Base-by-base conservation (phyloP, 768 basidiomycete genomes). In the Suillus plorans region DNA sequence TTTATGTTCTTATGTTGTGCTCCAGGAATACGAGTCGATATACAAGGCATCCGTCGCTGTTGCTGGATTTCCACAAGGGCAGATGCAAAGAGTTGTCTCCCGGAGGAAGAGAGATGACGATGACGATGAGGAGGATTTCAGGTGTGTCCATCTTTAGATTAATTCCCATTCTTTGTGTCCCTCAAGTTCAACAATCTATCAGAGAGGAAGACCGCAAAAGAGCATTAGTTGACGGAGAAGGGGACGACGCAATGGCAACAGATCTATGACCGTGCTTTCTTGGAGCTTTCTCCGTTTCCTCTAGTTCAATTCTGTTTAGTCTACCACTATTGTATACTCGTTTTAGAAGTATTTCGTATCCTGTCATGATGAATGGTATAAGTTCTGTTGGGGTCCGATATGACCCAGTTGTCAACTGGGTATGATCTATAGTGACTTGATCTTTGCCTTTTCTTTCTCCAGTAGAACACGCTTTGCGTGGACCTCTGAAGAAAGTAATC, bases 11-110 rank as follows among this genome's bases (percentile, higher is more conserved):
- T 18, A 64, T 55, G 63, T 22, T 57, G 13, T 25, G 14, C n/a
- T 22, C 49, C 52, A 95, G 94, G 95, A 95, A 80, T 97, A 95
- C 68, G 93, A 96, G 76, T 91, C 94, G 5, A 97, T 97, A 72
- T 93, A 95, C 74, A 88, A 86, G 70, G 95, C 95, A 10, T 86
- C 80, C 63, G 80, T 86, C 28, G 91, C 91, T 0, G 82, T 94
- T 39, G 86, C 86, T 5, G 77, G 80, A 3, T 90, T 85, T 70
- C 87, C 88, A 0, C 67, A 74, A 16, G 78, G 76, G 37, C 72
- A 74, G 4, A 69, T 72, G 60, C 80, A 82, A 61, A 80, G 82
- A 61, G 73, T 80, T 9, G 81, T 82, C 2, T 75, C 83, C 13
- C 79, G 85, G 63, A 85, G 92, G 69, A 94, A 94, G 73, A 82